These are phyloP conservation scores for Penicillium fimorum DNA, from an alignment of 495 filamentous ascomycete species.

Conservation along the genomic window DNA sequence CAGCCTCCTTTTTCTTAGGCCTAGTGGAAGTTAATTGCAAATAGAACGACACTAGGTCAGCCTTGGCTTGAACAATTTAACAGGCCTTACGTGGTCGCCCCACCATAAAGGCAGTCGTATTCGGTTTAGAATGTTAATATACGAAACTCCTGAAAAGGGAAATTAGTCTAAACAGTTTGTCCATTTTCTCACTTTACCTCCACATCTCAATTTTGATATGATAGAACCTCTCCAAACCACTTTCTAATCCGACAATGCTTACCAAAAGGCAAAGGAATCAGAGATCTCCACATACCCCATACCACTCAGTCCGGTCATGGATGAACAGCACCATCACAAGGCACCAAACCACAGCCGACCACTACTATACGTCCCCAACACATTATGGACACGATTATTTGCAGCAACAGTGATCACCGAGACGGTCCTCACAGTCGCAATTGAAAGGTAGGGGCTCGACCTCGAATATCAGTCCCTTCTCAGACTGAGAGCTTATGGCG, in stretches of 20 bases:
- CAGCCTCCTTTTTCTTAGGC: not conserved
- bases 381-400: slow-evolving; percentile 24
- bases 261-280: not conserved
- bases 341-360: slow-evolving; percentile 7
- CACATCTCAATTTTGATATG: not conserved
- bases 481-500: not conserved
- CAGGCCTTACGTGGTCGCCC: slow-evolving; percentile 8
- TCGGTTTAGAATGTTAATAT: not conserved
- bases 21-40: slow-evolving; percentile 5
- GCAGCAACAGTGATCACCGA: slow-evolving; percentile 19
- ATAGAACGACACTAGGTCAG: slow-evolving; percentile 1
- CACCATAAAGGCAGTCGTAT: slow-evolving; percentile 6
- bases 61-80: slow-evolving; percentile 7
- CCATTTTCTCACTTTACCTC: not conserved
- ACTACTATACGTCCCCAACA: slow-evolving; percentile 21
- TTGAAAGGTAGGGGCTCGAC: slow-evolving; percentile 55
- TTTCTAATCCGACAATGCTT: not conserved
- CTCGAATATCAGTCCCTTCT: not conserved
- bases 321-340: not conserved
- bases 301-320: not conserved
- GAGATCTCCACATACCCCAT: not conserved
- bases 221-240: not conserved
- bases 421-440: slow-evolving; percentile 37
- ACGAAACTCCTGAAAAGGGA: not conserved
- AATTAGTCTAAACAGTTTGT: not conserved